Conservation (phyloP, 1,284 basidiomycete genomes). For the Cutaneotrichosporon cyanovorans region DNA sequence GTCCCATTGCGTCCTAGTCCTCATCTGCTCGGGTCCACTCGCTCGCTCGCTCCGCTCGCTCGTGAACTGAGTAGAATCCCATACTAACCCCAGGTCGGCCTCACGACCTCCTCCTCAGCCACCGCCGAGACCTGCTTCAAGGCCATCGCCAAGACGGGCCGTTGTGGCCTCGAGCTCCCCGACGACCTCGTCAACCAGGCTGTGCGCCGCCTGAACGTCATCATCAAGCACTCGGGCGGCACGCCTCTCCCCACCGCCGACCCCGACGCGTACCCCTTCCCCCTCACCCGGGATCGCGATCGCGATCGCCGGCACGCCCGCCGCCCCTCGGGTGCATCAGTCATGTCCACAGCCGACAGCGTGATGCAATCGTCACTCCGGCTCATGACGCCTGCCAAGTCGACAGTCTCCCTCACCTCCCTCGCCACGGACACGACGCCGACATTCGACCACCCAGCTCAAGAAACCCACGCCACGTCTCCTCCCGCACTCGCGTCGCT, state of each 20-base stretch:
- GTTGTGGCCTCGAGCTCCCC: constrained; percentile 22
- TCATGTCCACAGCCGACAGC: constrained; percentile 12
- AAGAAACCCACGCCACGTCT: background rate
- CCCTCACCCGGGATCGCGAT: background rate
- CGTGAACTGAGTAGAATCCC: too few species aligned
- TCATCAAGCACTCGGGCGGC: constrained; percentile 14
- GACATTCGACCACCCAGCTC: background rate
- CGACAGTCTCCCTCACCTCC: constrained; percentile 18
- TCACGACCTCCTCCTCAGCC: constrained; percentile 19
- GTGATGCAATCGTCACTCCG: constrained; percentile 6
- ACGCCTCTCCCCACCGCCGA: constrained; percentile 1
- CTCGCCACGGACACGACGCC: constrained; percentile 6
- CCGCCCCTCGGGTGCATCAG: constrained; percentile 14
- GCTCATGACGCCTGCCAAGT: constrained; percentile 21
- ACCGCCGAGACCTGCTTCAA: constrained; percentile 29
- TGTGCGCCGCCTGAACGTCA: constrained; percentile 28
- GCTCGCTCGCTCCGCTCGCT: too few species aligned
- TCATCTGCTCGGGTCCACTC: too few species aligned
- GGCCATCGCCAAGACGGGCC: constrained; percentile 20
- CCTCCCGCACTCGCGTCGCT: constrained; percentile 1
- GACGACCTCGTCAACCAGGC: constrained; percentile 39
- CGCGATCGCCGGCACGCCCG: background rate
- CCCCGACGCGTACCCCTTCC: constrained; percentile 19
- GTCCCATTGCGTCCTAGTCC: too few species aligned
- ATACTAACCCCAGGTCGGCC: constrained; percentile 26